A percentile compares a stretch with the other conserved stretches of the same genome.
These are phyloP conservation scores for Ophiostoma australiae DNA, from an alignment of 2,329 filamentous ascomycete species.

Conservation along the genomic window DNA sequence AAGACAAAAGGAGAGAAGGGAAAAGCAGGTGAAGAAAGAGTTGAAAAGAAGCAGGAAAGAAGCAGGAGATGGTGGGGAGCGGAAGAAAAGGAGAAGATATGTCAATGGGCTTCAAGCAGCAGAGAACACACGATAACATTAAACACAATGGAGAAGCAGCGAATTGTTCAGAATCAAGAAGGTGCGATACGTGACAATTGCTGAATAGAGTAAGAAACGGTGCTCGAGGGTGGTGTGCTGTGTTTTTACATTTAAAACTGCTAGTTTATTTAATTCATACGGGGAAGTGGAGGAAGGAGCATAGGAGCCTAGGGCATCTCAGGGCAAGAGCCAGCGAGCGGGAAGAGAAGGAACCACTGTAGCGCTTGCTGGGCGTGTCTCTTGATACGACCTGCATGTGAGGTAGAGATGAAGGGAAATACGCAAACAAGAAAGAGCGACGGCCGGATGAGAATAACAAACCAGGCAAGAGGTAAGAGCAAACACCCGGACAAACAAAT, in stretches of 20 bases:
- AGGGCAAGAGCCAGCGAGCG: background rate
- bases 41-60: background rate
- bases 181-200: slow-evolving; percentile 4
- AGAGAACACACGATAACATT: too few species aligned
- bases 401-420: background rate
- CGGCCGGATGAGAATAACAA: background rate
- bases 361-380: too few species aligned
- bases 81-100: background rate
- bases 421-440: background rate
- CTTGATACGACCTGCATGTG: too few species aligned
- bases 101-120: background rate
- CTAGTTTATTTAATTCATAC: slow-evolving; percentile 6
- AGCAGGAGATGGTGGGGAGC: background rate
- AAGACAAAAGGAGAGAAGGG: background rate
- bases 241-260: background rate
- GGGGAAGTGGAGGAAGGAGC: slow-evolving; percentile 14
- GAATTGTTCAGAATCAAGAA: background rate
- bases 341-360: background rate
- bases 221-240: background rate
- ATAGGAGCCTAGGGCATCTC: background rate
- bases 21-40: background rate
- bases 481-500: background rate
- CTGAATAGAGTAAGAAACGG: background rate
- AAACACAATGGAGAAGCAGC: background rate
- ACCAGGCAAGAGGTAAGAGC: background rate